Percentiles rank a stretch among this genome's conserved stretches.
Conservation (phyloP, 352 stramenopile genomes). For the Pythium aphanidermatum region DNA sequence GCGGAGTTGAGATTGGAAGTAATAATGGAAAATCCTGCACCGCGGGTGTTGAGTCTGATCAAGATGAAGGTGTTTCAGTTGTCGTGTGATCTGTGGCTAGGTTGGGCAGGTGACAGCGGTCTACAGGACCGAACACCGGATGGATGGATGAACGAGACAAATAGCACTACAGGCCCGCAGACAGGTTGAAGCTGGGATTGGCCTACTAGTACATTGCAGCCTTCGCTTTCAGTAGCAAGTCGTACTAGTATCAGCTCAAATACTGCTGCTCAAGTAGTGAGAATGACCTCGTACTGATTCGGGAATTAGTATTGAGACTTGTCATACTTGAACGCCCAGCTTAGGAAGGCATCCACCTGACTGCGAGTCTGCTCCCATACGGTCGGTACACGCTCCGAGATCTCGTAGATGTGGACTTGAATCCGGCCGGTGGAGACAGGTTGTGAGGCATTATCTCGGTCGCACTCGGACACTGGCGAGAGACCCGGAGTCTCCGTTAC, state of each 20-base stretch:
- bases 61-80: too few relatives aligned
- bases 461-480: neutral
- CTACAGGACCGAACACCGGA: too few relatives aligned
- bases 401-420: constrained; percentile 5
- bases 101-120: too few relatives aligned
- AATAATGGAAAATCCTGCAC: too few relatives aligned
- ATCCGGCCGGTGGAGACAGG: neutral
- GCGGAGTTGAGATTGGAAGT: too few relatives aligned
- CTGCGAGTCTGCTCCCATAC: constrained; percentile 1
- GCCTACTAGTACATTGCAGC: too few relatives aligned
- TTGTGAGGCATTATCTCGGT: neutral
- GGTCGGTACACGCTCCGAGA: constrained; percentile 4
- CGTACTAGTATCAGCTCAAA: too few relatives aligned
- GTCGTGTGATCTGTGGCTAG: too few relatives aligned
- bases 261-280: neutral
- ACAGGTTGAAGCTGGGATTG: too few relatives aligned
- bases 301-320: constrained; percentile 13
- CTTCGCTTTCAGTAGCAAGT: too few relatives aligned
- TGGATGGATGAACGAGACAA: too few relatives aligned
- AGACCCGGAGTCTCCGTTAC: neutral
- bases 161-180: too few relatives aligned
- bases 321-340: constrained; percentile 19
- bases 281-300: neutral
- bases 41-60: constrained; percentile 4
- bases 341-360: neutral